Base-by-base conservation (phyloP, 495 filamentous ascomycete species). In the Lophium mytilinum region DNA sequence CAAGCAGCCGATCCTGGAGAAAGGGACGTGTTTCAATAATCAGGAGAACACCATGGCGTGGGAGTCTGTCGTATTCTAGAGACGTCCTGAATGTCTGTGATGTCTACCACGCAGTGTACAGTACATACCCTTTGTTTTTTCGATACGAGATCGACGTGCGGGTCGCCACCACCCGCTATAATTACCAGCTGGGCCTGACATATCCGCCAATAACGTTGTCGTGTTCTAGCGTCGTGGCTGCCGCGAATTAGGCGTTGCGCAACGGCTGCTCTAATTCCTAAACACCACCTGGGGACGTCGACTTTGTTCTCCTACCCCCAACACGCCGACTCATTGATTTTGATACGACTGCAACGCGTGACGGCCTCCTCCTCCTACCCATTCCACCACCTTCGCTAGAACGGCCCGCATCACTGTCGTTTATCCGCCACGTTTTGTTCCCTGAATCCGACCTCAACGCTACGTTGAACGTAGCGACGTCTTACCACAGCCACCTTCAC, bases 211-310 rank as follows among this genome's bases (percentile, higher is more conserved):
- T 30, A 30, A 30, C 24, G 24, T 30, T 6, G 24, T 30, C 24
- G 24, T 30, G 24, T 30, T 30, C 24, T 30, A 30, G 37, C 49
- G 45, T 49, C 15, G 19, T 15, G 15, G 19, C 30, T 43, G 33
- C 50, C 42, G 52, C 47, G 17, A 46, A 52, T 54, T 53, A 50
- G 56, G n/a, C 59, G 33, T 36, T 15, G n/a, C 30, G n/a, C 49
- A 4, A 21, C 18, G 24, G 18, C 55, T 39, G 14, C 58, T 35
- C 39, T 17, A 39, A 40, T 42, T 55, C 50, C 60, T 50, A 37
- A 55, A 42, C 50, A 35, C 21, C 40, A 46, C 50, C 37, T 37
- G 3, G 11, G 6, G 9, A 17, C 14, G 30, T 54, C 37, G 21
- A 12, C 17, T 19, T 37, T 46, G 56, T 55, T 52, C 46, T 48